phyloP scores from a whole-genome alignment of 140 eudicot genomes.

The Stevia rebaudiana region DNA sequence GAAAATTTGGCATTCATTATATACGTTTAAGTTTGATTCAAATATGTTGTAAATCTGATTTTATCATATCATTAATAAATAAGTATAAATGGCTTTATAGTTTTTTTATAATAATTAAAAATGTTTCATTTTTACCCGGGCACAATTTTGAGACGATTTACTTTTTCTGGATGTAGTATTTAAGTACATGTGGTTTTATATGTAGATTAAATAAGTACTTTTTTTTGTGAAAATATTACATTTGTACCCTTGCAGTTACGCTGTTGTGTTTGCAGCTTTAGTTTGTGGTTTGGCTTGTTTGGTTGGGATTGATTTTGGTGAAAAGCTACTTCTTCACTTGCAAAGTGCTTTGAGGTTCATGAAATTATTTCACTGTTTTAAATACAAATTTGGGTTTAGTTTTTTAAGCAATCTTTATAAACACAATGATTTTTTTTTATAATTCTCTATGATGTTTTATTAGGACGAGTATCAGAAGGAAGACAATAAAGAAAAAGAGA shows the following conservation, averaged over 20 bases:
- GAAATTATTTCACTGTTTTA: background rate
- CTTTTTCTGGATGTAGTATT: too few relatives aligned
- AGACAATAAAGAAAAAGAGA: too few relatives aligned
- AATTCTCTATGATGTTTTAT: constrained; percentile 19
- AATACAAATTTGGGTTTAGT: background rate
- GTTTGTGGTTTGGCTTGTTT: constrained; percentile 80
- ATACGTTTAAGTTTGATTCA: too few relatives aligned
- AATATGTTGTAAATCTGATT: too few relatives aligned
- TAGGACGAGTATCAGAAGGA: constrained; percentile 79
- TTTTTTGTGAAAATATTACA: constrained; percentile 17
- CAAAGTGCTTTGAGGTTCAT: constrained; percentile 78
- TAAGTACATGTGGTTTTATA: too few relatives aligned
- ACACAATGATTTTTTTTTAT: background rate
- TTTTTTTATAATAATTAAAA: too few relatives aligned
- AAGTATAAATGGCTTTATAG: too few relatives aligned
- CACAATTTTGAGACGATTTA: too few relatives aligned
- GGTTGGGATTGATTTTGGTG: constrained; percentile 88
- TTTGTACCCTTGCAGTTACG: constrained; percentile 47
- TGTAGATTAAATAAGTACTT: too few relatives aligned
- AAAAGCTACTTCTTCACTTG: constrained; percentile 76
- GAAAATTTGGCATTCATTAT: too few relatives aligned
- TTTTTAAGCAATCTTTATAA: background rate
- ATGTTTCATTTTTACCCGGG: too few relatives aligned
- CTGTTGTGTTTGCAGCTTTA: constrained; percentile 89
- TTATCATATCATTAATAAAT: too few relatives aligned